These are phyloP conservation scores for Abortiporus biennis DNA, from an alignment of 1,284 basidiomycete species.

Conservation along the genomic window DNA sequence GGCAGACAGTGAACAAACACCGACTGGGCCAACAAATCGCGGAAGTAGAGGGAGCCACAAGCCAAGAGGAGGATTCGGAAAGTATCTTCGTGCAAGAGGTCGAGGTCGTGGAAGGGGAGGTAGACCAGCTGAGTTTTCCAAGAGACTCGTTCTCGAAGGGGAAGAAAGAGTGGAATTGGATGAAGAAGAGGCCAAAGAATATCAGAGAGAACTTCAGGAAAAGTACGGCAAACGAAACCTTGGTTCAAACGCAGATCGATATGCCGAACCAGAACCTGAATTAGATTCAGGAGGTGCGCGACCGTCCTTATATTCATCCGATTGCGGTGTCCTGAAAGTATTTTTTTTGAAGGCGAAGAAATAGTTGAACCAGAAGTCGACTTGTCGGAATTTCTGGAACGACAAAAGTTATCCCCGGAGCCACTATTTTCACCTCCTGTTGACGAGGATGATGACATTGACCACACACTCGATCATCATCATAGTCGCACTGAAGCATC, in stretches of 20 bases:
- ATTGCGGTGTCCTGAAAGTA: background rate
- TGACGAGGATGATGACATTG: constrained; percentile 52
- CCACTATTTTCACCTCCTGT: constrained; percentile 11
- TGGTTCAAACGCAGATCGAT: constrained; percentile 65
- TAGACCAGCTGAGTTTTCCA: constrained; percentile 56
- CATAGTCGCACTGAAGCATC: background rate
- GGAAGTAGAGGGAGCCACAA: constrained; percentile 45
- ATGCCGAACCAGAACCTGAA: constrained; percentile 58
- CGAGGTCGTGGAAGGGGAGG: constrained; percentile 45
- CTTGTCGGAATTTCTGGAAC: constrained; percentile 57
- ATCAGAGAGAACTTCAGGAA: constrained; percentile 34
- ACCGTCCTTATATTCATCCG: background rate
- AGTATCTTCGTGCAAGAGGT: constrained; percentile 64
- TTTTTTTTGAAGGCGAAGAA: constrained; percentile 49
- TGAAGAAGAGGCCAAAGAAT: constrained; percentile 40
- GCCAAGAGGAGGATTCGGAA: constrained; percentile 64
- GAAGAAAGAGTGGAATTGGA: constrained; percentile 39
- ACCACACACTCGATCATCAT: constrained; percentile 45
- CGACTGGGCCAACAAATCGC: too few species aligned
- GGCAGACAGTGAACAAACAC: too few species aligned
- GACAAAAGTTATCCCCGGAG: constrained; percentile 39
- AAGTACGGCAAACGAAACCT: constrained; percentile 55
- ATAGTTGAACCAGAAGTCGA: constrained; percentile 69
- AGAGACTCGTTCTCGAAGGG: constrained; percentile 53
- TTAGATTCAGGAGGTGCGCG: constrained; percentile 60